Conservation (phyloP, 345 rosid genomes). For the Physaria fendleri region DNA sequence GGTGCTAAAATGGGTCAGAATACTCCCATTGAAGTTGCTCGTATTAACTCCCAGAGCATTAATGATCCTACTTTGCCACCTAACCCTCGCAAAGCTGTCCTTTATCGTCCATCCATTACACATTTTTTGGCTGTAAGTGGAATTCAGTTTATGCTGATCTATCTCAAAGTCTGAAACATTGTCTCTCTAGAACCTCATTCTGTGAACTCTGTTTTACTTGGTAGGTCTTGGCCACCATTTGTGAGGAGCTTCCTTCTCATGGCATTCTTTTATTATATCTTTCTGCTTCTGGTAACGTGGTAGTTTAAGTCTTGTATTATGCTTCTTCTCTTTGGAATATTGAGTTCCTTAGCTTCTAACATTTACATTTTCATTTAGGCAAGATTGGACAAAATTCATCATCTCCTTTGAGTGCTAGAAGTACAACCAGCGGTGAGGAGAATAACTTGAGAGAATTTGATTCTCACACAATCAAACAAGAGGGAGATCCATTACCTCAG, state of each 20-base stretch:
- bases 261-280: slow-evolving; percentile 77
- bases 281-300: slow-evolving; percentile 75
- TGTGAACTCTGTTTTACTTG: slow-evolving; percentile 10
- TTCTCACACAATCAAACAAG: slow-evolving; percentile 39
- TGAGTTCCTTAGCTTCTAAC: slow-evolving; percentile 25
- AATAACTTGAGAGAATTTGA: slow-evolving; percentile 47
- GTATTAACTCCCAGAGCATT: slow-evolving; percentile 52
- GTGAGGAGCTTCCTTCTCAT: slow-evolving; percentile 81
- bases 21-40: slow-evolving; percentile 51
- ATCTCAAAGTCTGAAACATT: not conserved
- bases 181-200: not conserved
- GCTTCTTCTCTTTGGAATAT: not conserved
- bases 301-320: slow-evolving; percentile 4
- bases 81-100: slow-evolving; percentile 79
- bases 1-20: slow-evolving; percentile 49
- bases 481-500: slow-evolving; percentile 39
- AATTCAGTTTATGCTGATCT: not conserved
- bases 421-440: slow-evolving; percentile 37
- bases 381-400: slow-evolving; percentile 41
- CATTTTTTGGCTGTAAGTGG: slow-evolving; percentile 84
- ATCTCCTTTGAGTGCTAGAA: slow-evolving; percentile 43
- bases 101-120: slow-evolving; percentile 80
- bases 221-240: slow-evolving; percentile 83
- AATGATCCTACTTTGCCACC: slow-evolving; percentile 87
- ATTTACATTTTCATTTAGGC: slow-evolving; percentile 37